phyloP scores from a whole-genome alignment of 257 asterid genomes.

The Osmanthus fragrans region DNA sequence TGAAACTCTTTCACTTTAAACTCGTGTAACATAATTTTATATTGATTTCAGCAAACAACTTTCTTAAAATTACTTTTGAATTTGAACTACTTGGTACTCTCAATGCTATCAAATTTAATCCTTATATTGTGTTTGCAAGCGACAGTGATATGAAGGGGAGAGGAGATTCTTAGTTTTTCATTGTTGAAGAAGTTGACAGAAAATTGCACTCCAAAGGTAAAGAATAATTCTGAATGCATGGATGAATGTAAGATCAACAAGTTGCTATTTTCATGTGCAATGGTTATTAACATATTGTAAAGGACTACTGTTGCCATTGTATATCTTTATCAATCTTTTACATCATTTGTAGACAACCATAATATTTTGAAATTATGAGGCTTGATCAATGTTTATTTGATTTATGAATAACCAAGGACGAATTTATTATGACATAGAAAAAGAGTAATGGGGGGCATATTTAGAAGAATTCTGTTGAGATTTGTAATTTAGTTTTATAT shows the following conservation, averaged over 20 bases:
- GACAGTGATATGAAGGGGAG: slow-evolving; percentile 42
- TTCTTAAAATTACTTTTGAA: slow-evolving; percentile 26
- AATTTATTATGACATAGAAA: neutral
- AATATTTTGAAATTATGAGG: neutral
- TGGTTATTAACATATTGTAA: neutral
- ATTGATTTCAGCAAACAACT: slow-evolving; percentile 31
- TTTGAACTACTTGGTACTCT: slow-evolving; percentile 12
- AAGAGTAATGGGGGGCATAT: neutral
- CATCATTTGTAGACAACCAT: neutral
- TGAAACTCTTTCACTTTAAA: slow-evolving; percentile 42
- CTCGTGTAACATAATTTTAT: slow-evolving; percentile 38
- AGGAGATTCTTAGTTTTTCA: slow-evolving; percentile 41
- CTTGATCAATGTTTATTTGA: neutral
- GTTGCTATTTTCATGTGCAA: slow-evolving; percentile 34
- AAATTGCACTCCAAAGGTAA: slow-evolving; percentile 38
- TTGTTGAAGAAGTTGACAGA: slow-evolving; percentile 43
- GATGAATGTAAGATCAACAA: slow-evolving; percentile 28
- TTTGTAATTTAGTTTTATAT: neutral
- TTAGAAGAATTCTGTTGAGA: neutral
- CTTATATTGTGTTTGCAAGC: slow-evolving; percentile 49
- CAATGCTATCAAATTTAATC: slow-evolving; percentile 32
- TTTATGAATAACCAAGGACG: neutral
- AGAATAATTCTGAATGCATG: slow-evolving; percentile 25
- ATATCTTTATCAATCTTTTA: too few species aligned
- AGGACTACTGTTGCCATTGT: neutral